These are phyloP conservation scores for Aurantiochytrium sp. DNA, from an alignment of 108 stramenopile species.

Conservation along the genomic window DNA sequence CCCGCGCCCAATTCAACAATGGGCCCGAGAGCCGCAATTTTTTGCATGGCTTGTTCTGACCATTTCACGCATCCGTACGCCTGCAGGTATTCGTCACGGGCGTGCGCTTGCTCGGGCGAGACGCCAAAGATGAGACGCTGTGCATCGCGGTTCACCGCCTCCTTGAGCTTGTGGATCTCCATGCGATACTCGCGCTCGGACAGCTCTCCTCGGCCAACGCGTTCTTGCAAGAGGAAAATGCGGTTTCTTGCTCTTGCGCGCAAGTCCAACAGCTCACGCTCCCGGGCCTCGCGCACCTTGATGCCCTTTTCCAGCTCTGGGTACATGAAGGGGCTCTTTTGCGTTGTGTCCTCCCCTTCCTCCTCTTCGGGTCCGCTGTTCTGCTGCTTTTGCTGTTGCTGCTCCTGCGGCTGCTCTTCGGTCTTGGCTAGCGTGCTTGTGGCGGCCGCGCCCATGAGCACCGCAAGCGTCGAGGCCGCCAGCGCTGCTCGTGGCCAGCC, in stretches of 20 bases:
- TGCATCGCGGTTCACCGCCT: conserved; percentile 29
- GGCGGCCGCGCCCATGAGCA: too few species aligned
- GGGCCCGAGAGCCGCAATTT: conserved; percentile 26
- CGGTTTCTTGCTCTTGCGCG: background rate
- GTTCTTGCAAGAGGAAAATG: background rate
- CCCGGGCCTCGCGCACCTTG: background rate
- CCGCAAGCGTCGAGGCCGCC: too few species aligned
- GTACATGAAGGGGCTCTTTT: background rate
- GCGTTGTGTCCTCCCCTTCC: too few species aligned
- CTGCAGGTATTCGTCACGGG: conserved; percentile 26
- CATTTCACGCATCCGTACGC: conserved; percentile 29
- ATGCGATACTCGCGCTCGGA: background rate
- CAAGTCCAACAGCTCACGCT: background rate
- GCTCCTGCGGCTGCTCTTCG: too few species aligned
- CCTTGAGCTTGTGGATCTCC: conserved; percentile 23
- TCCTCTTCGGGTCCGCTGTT: too few species aligned
- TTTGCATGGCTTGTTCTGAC: conserved; percentile 23
- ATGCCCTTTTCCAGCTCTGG: background rate
- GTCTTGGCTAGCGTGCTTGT: too few species aligned
- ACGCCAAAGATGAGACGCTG: conserved; percentile 39
- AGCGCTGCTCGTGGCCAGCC: too few species aligned
- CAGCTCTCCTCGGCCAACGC: background rate
- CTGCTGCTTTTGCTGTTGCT: too few species aligned
- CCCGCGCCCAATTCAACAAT: conserved; percentile 38
- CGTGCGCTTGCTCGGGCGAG: conserved; percentile 22